Percentiles rank a stretch among this genome's conserved stretches.
phyloP scores from a whole-genome alignment of 2,329 filamentous ascomycete genomes.

The Epichloe bromicola region DNA sequence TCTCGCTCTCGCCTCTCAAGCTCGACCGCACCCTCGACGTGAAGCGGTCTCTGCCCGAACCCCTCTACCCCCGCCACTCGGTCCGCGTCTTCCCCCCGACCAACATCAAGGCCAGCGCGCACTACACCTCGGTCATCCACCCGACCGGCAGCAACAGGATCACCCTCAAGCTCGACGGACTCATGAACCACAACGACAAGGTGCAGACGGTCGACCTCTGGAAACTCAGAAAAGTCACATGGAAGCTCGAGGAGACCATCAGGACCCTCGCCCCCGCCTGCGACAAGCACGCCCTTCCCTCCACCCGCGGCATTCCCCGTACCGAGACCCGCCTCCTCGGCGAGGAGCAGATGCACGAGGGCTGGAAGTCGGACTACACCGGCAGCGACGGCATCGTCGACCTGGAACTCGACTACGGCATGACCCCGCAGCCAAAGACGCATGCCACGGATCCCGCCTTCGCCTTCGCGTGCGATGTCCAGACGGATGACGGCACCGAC shows the following conservation, averaged over 20 bases:
- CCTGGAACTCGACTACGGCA: slow-evolving; percentile 33
- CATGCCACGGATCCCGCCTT: slow-evolving; percentile 43
- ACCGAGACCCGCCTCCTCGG: slow-evolving; percentile 67
- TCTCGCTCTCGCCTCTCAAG: slow-evolving; percentile 31
- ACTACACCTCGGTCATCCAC: slow-evolving; percentile 72
- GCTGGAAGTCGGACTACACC: slow-evolving; percentile 69
- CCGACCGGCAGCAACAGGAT: slow-evolving; percentile 74
- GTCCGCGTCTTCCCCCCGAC: slow-evolving; percentile 89
- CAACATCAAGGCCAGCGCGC: slow-evolving; percentile 76
- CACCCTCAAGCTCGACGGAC: slow-evolving; percentile 71
- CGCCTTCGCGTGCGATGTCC: slow-evolving; percentile 66
- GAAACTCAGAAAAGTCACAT: slow-evolving; percentile 82
- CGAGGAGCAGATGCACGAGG: slow-evolving; percentile 66
- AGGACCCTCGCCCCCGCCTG: slow-evolving; percentile 72
- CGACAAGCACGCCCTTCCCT: slow-evolving; percentile 49
- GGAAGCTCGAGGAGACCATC: slow-evolving; percentile 83
- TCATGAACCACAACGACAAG: slow-evolving; percentile 56
- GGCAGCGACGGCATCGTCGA: slow-evolving; percentile 48
- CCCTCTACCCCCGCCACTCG: slow-evolving; percentile 73
- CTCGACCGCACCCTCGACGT: slow-evolving; percentile 58
- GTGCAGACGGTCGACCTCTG: slow-evolving; percentile 65
- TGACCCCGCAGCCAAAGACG: slow-evolving; percentile 29
- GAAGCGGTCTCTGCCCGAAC: slow-evolving; percentile 61
- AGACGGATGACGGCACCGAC: slow-evolving; percentile 59
- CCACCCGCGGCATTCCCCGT: slow-evolving; percentile 56